These are phyloP conservation scores for Mucor velutinosus DNA, from an alignment of 371 early-diverging fungal species.

Conservation along the genomic window DNA sequence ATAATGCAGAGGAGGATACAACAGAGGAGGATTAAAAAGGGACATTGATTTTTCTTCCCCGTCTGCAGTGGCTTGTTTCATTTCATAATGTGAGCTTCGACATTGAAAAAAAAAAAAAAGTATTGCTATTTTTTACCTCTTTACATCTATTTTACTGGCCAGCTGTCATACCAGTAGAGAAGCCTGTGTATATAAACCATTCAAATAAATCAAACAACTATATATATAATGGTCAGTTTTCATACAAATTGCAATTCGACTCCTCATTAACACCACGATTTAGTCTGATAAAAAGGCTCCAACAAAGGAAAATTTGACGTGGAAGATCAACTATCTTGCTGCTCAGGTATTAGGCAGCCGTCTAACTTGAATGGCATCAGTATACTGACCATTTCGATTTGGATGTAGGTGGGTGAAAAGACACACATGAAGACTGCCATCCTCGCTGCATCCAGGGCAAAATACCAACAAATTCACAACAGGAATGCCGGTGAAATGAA, in stretches of 20 bases:
- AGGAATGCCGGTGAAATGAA: neutral
- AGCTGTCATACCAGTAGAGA: neutral
- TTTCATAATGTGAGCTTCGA: neutral
- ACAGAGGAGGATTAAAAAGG: neutral
- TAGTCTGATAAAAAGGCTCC: conserved; percentile 14
- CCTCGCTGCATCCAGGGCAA: conserved; percentile 29
- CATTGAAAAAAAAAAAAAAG: neutral
- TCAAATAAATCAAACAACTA: neutral
- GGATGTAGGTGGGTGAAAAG: conserved; percentile 24
- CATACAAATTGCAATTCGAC: neutral
- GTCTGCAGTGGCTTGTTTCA: neutral
- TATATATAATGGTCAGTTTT: neutral
- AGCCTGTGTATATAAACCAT: neutral
- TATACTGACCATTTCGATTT: neutral
- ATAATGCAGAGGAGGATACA: neutral
- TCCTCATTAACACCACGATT: neutral
- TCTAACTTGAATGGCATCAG: neutral
- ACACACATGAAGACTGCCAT: conserved; percentile 29
- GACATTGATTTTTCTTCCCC: neutral
- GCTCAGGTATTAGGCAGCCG: conserved; percentile 24
- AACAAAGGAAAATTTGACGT: conserved; percentile 32
- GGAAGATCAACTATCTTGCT: conserved; percentile 40
- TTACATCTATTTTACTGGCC: neutral
- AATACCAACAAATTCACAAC: conserved; percentile 22
- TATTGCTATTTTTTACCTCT: neutral